Conservation (phyloP, 768 basidiomycete genomes). For the Crepidotus variabilis region DNA sequence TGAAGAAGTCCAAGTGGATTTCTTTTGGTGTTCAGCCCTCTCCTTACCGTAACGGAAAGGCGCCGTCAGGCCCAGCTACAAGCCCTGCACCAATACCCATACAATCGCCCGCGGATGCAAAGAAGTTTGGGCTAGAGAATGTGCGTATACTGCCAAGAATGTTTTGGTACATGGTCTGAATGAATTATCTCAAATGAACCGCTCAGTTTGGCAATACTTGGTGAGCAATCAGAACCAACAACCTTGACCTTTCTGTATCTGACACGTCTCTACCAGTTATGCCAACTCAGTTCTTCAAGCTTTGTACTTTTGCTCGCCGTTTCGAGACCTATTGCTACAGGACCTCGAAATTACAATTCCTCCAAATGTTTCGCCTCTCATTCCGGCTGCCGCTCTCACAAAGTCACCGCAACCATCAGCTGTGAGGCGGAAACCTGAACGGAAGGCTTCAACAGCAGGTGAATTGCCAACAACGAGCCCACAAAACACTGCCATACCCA, state of each 20-base stretch:
- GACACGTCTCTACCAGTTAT: conserved; percentile 56
- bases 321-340: conserved; percentile 86
- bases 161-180: conserved; percentile 2
- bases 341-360: conserved; percentile 48
- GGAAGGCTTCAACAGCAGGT: conserved; percentile 33
- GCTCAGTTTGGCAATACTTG: conserved; percentile 93
- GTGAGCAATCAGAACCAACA: conserved; percentile 36
- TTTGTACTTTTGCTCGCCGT: conserved; percentile 92
- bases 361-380: conserved; percentile 24
- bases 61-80: conserved; percentile 12
- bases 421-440: conserved; percentile 56
- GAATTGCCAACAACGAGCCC: conserved; percentile 23
- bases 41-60: conserved; percentile 22
- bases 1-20: conserved; percentile 38
- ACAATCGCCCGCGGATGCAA: conserved; percentile 62
- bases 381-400: conserved; percentile 18
- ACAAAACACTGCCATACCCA: conserved; percentile 35
- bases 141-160: conserved; percentile 44
- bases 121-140: conserved; percentile 96
- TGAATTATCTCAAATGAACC: neutral
- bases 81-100: conserved; percentile 26
- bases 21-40: conserved; percentile 25
- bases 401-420: conserved; percentile 28
- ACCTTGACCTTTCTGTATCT: conserved; percentile 10
- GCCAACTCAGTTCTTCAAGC: conserved; percentile 99